These are phyloP conservation scores for Neonectria punicea DNA, from an alignment of 2,329 filamentous ascomycete species.

Conservation along the genomic window DNA sequence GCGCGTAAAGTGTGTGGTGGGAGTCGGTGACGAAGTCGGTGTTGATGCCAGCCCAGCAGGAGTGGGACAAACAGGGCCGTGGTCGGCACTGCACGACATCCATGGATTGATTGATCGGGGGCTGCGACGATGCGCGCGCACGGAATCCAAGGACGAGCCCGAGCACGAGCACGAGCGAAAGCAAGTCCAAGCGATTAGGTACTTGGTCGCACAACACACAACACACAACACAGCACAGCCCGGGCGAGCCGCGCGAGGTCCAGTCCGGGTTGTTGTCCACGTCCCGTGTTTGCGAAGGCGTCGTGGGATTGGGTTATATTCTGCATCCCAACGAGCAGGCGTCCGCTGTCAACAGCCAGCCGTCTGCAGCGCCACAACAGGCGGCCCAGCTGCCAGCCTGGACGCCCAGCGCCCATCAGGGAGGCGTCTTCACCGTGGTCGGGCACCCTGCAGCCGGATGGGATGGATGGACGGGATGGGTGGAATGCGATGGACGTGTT, in stretches of 20 bases:
- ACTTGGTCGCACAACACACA: slow-evolving; percentile 10
- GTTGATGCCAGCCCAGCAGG: neutral
- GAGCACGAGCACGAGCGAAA: neutral
- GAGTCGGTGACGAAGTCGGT: neutral
- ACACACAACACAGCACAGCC: slow-evolving; percentile 18
- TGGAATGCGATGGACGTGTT: neutral
- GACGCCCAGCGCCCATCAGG: neutral
- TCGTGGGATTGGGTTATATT: slow-evolving; percentile 16
- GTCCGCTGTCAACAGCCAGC: slow-evolving; percentile 6
- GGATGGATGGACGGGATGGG: neutral
- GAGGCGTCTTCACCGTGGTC: slow-evolving; percentile 9
- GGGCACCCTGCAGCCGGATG: slow-evolving; percentile 9
- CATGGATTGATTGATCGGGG: neutral
- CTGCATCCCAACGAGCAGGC: neutral
- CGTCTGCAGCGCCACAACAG: slow-evolving; percentile 21
- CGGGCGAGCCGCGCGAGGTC: slow-evolving; percentile 17
- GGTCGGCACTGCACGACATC: slow-evolving; percentile 23
- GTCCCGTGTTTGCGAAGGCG: slow-evolving; percentile 17
- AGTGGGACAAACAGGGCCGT: slow-evolving; percentile 16
- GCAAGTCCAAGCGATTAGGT: neutral
- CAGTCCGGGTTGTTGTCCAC: neutral
- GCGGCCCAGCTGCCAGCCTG: neutral
- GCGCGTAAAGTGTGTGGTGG: neutral
- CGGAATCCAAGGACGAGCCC: slow-evolving; percentile 7
- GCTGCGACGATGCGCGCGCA: slow-evolving; percentile 10